These are phyloP conservation scores for Rhododendron molle DNA, from an alignment of 148 eudicot species.

Conservation along the genomic window DNA sequence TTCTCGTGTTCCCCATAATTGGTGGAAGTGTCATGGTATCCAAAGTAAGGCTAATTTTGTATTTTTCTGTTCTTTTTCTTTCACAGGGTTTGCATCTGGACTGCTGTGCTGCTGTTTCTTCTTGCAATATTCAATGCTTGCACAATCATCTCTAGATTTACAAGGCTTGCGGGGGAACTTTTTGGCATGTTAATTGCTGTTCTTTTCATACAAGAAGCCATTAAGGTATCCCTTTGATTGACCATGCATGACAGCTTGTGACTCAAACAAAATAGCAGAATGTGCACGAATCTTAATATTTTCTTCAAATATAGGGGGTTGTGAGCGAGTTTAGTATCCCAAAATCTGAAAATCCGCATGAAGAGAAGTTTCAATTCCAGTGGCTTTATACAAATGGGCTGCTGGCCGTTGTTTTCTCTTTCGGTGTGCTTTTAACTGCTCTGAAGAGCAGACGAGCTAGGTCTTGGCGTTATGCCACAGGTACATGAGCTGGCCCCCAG, in stretches of 20 bases:
- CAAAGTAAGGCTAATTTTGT: background rate
- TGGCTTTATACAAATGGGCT: slow-evolving; percentile 74
- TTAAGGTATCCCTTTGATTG: slow-evolving; percentile 29
- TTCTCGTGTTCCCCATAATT: background rate
- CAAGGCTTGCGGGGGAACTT: slow-evolving; percentile 66
- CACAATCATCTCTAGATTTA: slow-evolving; percentile 51
- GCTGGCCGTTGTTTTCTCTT: slow-evolving; percentile 54
- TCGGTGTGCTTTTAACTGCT: slow-evolving; percentile 67
- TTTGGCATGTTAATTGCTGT: slow-evolving; percentile 68
- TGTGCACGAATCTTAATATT: background rate
- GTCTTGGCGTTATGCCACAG: slow-evolving; percentile 76
- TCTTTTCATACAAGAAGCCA: slow-evolving; percentile 61
- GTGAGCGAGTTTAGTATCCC: slow-evolving; percentile 57
- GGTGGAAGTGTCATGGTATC: background rate
- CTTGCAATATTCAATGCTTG: slow-evolving; percentile 64
- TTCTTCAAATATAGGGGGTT: slow-evolving; percentile 49
- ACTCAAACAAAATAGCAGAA: background rate
- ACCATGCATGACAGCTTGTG: background rate
- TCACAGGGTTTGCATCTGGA: slow-evolving; percentile 66
- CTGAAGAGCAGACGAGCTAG: slow-evolving; percentile 63
- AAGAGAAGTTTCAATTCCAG: slow-evolving; percentile 36
- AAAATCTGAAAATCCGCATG: slow-evolving; percentile 25
- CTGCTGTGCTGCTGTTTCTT: slow-evolving; percentile 45
- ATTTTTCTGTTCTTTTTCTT: background rate
- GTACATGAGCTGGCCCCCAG: slow-evolving; percentile 19